Evolutionary conservation across 2,329 filamentous ascomycete species (phyloP).

Genomic region (Plenodomus tracheiphilus): DNA sequence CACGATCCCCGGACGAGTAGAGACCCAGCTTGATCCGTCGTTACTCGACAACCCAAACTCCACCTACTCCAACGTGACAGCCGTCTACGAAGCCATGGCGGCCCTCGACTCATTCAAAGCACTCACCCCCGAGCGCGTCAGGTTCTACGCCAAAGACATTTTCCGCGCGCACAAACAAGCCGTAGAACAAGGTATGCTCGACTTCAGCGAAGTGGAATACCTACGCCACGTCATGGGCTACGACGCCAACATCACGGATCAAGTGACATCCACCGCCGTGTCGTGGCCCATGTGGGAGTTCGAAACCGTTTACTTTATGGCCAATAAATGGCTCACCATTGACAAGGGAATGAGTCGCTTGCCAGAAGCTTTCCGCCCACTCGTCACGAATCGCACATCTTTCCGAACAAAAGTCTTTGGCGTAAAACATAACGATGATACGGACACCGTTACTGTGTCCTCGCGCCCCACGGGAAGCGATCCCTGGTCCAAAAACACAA

Average conservation of each 20-base stretch:
- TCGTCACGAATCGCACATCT: slow-evolving; percentile 58
- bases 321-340: slow-evolving; percentile 63
- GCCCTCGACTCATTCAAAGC: slow-evolving; percentile 18
- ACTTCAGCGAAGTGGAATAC: slow-evolving; percentile 66
- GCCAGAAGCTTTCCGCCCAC: slow-evolving; percentile 62
- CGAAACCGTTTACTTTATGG: slow-evolving; percentile 57
- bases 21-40: not conserved
- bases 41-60: slow-evolving; percentile 13
- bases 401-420: slow-evolving; percentile 60
- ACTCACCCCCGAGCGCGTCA: slow-evolving; percentile 5
- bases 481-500: slow-evolving; percentile 45
- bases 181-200: slow-evolving; percentile 57
- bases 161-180: slow-evolving; percentile 56
- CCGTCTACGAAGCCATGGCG: slow-evolving; percentile 14
- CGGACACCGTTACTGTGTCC: slow-evolving; percentile 58
- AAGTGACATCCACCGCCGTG: slow-evolving; percentile 30
- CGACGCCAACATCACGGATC: slow-evolving; percentile 56
- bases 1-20: slow-evolving; percentile 10
- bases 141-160: slow-evolving; percentile 49
- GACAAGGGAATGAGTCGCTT: slow-evolving; percentile 61
- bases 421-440: slow-evolving; percentile 54
- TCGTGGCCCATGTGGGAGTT: slow-evolving; percentile 56
- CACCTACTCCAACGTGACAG: slow-evolving; percentile 13
- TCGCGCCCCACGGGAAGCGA: not conserved
- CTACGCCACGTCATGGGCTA: slow-evolving; percentile 47